Evolutionary conservation across 345 rosid genomes (phyloP), one percentile per base, ranked within the genome.

Genomic region (Gossypium bickii): DNA sequence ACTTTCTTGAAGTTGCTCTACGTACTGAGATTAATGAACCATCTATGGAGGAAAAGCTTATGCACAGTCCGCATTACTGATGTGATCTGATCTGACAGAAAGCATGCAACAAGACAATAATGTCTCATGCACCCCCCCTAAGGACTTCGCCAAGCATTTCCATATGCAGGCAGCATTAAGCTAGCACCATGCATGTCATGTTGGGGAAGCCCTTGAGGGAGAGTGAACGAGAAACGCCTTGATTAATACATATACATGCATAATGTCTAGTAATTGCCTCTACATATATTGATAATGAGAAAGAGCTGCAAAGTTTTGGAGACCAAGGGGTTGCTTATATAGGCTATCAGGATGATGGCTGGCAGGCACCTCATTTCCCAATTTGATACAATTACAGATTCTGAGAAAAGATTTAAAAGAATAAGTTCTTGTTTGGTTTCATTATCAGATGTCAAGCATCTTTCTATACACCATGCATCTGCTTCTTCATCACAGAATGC

Each of bases 161-260:
- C 51, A 3, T 27, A 12, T 8, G 68, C 18, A 16, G 9, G 68
- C 11, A 16, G 53, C 53, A 49, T 12, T 49, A 49, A 49, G 53
- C 53, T 13, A 34, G 41, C 41, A 3, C 24, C 52, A 6, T 45
- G 71, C 71, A 47, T 49, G 44, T 22, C 44, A 49, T 49, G 20
- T 25, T 48, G 72, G 22, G 2, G 72, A 68, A 68, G 72, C 58
- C 72, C 2, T 68, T 68, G 58, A 68, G 44, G 58, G 58, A 68
- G 72, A 68, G 72, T 68, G 57, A 2, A 68, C 3, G 13, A 15
- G 72, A 25, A 67, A 67, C 13, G 57, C 57, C 72, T 68, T 67
- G 55, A 49, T 47, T 45, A 27, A 29, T 29, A 25, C 15, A 12
- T 53, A 53, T 52, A 7, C 17, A 52, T 52, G 0, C 17, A 34